Percentiles rank a stretch among this genome's conserved stretches.
phyloP scores from a whole-genome alignment of 331 rosid species.

The Stylosanthes scabra region DNA sequence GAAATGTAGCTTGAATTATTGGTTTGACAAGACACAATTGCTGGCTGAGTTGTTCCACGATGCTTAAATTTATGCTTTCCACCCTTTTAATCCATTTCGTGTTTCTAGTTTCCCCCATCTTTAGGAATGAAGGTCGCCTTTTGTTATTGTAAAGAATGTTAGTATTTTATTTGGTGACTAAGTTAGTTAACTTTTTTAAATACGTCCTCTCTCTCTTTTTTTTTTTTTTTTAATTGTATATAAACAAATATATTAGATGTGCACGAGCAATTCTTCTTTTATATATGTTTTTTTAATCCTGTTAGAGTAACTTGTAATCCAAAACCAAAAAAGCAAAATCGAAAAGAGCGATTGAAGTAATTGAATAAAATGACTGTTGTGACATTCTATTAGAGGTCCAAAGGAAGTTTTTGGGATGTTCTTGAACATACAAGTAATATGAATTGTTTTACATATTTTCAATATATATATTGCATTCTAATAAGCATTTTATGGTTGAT shows the following conservation, averaged over 20 bases:
- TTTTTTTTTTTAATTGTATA: too few species aligned
- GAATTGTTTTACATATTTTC: too few species aligned
- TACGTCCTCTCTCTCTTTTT: too few species aligned
- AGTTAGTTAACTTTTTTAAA: conserved; percentile 1
- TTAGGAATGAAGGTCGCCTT: conserved; percentile 14
- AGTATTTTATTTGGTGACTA: conserved; percentile 19
- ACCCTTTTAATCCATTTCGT: background rate
- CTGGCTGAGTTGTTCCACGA: conserved; percentile 38
- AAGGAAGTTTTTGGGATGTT: background rate
- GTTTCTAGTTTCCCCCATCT: conserved; percentile 15
- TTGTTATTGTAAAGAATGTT: conserved; percentile 28
- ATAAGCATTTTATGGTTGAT: too few species aligned
- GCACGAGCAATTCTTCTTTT: background rate
- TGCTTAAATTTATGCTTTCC: conserved; percentile 26
- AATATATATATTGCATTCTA: too few species aligned
- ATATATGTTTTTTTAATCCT: conserved; percentile 5
- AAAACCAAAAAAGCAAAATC: background rate
- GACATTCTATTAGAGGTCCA: too few species aligned
- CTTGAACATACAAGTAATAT: too few species aligned
- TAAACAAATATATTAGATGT: background rate
- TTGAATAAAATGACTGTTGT: background rate
- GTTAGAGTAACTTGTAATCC: background rate
- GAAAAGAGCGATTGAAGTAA: background rate
- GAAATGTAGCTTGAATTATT: conserved; percentile 31
- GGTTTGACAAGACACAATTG: conserved; percentile 1